Conservation (phyloP, 2,329 filamentous ascomycete genomes). For the Trichoderma arundinaceum region DNA sequence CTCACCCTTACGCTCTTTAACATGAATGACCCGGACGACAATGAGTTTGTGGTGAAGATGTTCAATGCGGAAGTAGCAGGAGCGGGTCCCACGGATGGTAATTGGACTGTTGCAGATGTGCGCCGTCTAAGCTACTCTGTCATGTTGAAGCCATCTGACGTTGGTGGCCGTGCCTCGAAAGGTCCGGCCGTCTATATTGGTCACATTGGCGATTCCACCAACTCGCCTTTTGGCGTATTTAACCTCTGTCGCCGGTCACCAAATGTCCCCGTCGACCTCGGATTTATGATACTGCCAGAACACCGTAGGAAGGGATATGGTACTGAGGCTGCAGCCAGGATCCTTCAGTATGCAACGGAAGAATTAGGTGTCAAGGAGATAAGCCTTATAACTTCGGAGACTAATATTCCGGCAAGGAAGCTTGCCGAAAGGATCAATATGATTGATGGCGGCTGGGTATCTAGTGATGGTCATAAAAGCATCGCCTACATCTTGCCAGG, state of each 20-base stretch:
- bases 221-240: background rate
- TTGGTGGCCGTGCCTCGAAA: background rate
- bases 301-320: background rate
- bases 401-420: background rate
- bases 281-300: background rate
- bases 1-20: constrained; percentile 1
- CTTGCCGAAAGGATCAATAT: background rate
- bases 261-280: background rate
- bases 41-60: background rate
- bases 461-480: background rate
- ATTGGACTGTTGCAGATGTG: constrained; percentile 1
- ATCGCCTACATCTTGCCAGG: constrained; percentile 1
- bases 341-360: background rate
- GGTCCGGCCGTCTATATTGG: background rate
- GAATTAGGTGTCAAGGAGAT: constrained; percentile 11
- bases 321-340: background rate
- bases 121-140: background rate
- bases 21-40: background rate
- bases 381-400: background rate
- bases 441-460: background rate
- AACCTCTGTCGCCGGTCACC: constrained; percentile 13
- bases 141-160: constrained; percentile 9
- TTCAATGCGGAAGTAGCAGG: background rate
- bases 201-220: background rate
- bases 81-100: background rate